Base-by-base conservation (phyloP, 805 yeast genomes). In the Candida khao-thaluensis region DNA sequence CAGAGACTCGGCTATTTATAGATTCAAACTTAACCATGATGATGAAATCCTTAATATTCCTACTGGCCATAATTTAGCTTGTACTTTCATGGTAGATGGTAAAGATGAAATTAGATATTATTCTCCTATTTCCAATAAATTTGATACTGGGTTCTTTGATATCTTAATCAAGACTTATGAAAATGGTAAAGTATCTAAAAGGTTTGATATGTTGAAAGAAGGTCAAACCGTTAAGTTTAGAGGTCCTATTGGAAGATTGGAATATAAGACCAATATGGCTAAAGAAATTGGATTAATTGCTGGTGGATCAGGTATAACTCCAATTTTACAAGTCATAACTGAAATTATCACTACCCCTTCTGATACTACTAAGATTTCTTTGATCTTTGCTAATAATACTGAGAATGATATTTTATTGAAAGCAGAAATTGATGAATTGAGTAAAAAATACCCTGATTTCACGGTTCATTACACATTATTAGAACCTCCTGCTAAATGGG, bases 291-390 rank as follows among this genome's bases (percentile, higher is more conserved):
- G 81, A 14, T 71, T 85, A 65, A 70, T 85, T 50, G 91, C 90
- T 6, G 95, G 93, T 49, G 95, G 95, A 14, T 79, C 91, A 0
- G 95, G 97, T 37, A 82, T 90, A 47, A 87, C 96, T 7, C 96
- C 97, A 26, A 81, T 87, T 64, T 72, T 85, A 54, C 95, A 89
- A 63, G 83, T 90, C 11, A 69, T 85, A 37, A 80, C 85, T 44
- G 76, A 76, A 43, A 71, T 84, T 36, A 76, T 83, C 45, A 83
- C 89, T 12, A 78, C 81, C 18, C 81, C 87, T 3, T 79, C 72
- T 41, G 90, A 84, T 57, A 25, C 56, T 22, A 82, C 91, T 25
- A 71, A 72, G 37, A 69, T 85, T 39, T 69, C 77, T 2, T 62
- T 85, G 48, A 68, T 85, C 37, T 85, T 71, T 56, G 89, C 88